Conservation (phyloP, 345 rosid species). For the Physaria fendleri region DNA sequence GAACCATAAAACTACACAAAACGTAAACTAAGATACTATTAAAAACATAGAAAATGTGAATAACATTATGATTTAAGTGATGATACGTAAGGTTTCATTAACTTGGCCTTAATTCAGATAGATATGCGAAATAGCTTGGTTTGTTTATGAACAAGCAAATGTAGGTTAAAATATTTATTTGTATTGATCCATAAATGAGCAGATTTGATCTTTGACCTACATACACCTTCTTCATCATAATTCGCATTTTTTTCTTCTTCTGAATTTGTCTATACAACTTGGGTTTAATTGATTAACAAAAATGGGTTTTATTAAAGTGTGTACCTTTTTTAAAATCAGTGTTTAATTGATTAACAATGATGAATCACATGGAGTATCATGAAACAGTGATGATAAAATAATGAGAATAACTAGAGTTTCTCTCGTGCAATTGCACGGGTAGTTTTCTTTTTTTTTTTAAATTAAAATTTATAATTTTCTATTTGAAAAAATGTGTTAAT, state of each 20-base stretch:
- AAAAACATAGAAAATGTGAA: neutral
- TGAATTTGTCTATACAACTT: neutral
- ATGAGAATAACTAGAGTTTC: too few relatives aligned
- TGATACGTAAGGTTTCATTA: neutral
- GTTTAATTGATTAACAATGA: too few relatives aligned
- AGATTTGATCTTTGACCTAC: neutral
- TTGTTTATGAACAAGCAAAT: too few relatives aligned
- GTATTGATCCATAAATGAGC: too few relatives aligned
- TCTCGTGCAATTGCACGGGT: too few relatives aligned
- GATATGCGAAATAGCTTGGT: too few relatives aligned
- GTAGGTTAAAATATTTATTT: too few relatives aligned
- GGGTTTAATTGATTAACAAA: too few relatives aligned
- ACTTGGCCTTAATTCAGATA: too few relatives aligned
- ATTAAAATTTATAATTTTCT: too few relatives aligned
- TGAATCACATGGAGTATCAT: neutral
- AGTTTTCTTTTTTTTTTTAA: too few relatives aligned
- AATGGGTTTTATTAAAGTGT: neutral
- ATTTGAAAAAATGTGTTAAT: too few relatives aligned
- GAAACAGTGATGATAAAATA: conserved; percentile 7
- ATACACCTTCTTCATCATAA: neutral
- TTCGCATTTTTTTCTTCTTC: neutral
- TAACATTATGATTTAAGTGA: neutral
- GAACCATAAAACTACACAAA: neutral
- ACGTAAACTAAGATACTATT: neutral
- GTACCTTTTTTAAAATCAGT: neutral